Evolutionary conservation across 495 filamentous ascomycete genomes (phyloP).

Genomic region (Penicillium diatomitis): DNA sequence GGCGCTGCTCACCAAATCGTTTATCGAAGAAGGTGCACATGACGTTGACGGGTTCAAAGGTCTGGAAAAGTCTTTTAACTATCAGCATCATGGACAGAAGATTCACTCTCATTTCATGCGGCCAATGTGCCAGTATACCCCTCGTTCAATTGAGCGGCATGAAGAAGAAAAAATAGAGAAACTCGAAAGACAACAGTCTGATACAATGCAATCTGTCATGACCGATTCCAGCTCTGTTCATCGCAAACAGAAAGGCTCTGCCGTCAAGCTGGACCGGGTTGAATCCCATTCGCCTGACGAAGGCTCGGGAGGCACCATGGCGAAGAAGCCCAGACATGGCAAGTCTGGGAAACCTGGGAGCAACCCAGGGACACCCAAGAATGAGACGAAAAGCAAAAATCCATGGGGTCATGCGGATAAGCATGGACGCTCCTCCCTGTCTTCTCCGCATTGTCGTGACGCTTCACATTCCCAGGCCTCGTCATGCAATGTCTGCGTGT

Average conservation of each 20-base stretch:
- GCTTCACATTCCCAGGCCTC: constrained; percentile 6
- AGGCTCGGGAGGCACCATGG: constrained; percentile 6
- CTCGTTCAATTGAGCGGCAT: constrained; percentile 29
- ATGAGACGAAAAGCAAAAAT: constrained; percentile 30
- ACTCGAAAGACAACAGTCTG: constrained; percentile 17
- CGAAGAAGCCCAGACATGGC: constrained; percentile 31
- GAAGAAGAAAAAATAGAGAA: constrained; percentile 33
- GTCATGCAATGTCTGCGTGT: constrained; percentile 46
- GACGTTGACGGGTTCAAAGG: constrained; percentile 63
- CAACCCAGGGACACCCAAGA: constrained; percentile 22
- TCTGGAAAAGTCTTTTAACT: constrained; percentile 53
- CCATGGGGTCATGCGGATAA: constrained; percentile 15
- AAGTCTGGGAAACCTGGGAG: constrained; percentile 33
- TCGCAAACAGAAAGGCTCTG: constrained; percentile 22
- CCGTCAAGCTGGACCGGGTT: constrained; percentile 19
- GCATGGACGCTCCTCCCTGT: constrained; percentile 8
- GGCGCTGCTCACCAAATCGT: constrained; percentile 54
- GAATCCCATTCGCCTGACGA: constrained; percentile 31
- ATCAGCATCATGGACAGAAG: constrained; percentile 53
- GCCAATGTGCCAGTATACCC: constrained; percentile 51
- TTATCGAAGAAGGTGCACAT: constrained; percentile 55
- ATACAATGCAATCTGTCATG: constrained; percentile 6
- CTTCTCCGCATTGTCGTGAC: constrained; percentile 23
- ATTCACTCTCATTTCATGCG: constrained; percentile 62
- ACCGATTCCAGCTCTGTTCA: constrained; percentile 1